A percentile compares a stretch with the other conserved stretches of the same genome.
phyloP scores from a whole-genome alignment of 2,329 filamentous ascomycete genomes.

The Xylaria sp. region DNA sequence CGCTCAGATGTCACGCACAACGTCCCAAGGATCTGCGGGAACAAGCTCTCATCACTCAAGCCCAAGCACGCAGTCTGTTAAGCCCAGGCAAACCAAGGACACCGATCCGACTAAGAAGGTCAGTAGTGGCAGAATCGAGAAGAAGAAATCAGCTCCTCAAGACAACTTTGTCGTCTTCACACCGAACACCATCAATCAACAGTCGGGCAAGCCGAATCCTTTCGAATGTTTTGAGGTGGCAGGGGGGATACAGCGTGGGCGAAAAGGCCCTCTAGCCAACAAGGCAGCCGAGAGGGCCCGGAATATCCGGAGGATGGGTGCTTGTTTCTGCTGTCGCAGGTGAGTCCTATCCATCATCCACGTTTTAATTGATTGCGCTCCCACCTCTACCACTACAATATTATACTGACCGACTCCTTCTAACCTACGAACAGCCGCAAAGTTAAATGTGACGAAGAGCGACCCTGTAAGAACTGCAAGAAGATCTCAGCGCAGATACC shows the following conservation, averaged over 20 bases:
- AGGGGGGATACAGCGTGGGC: slow-evolving; percentile 64
- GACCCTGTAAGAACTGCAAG: slow-evolving; percentile 67
- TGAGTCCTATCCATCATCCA: slow-evolving; percentile 27
- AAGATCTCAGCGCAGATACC: slow-evolving; percentile 63
- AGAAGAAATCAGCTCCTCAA: slow-evolving; percentile 55
- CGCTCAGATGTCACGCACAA: slow-evolving; percentile 48
- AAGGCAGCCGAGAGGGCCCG: slow-evolving; percentile 67
- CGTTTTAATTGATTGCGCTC: neutral
- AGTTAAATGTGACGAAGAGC: slow-evolving; percentile 66
- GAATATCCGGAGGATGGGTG: slow-evolving; percentile 64
- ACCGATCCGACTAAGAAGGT: slow-evolving; percentile 57
- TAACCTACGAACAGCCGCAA: slow-evolving; percentile 58
- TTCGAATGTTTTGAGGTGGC: slow-evolving; percentile 67
- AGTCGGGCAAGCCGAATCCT: slow-evolving; percentile 61
- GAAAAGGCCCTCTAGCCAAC: slow-evolving; percentile 66
- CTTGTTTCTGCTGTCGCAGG: slow-evolving; percentile 68
- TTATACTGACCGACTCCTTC: slow-evolving; percentile 5
- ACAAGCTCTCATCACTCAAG: slow-evolving; percentile 45
- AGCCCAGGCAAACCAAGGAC: slow-evolving; percentile 44
- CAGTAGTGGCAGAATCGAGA: slow-evolving; percentile 57
- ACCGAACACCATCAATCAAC: slow-evolving; percentile 64
- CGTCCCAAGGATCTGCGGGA: slow-evolving; percentile 39
- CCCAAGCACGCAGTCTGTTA: slow-evolving; percentile 46
- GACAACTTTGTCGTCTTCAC: slow-evolving; percentile 68
- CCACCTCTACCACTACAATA: neutral